phyloP scores from a whole-genome alignment of 164 flowering plant species.

The Stephania cephalantha region DNA sequence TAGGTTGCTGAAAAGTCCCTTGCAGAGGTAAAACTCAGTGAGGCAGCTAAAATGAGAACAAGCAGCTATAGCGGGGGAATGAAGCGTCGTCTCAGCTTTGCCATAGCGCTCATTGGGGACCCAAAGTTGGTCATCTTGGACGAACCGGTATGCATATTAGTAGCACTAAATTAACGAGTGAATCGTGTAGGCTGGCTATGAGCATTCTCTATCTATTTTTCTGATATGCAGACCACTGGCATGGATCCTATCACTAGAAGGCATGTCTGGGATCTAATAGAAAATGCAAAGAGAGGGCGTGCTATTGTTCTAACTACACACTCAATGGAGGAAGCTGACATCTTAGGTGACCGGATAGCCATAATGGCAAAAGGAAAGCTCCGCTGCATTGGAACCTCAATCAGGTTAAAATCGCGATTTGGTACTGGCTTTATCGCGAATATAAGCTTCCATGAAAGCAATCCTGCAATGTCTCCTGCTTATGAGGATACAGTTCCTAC shows the following conservation, averaged over 20 bases:
- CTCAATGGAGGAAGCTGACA: slow-evolving; percentile 44
- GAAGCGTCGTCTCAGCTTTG: slow-evolving; percentile 95
- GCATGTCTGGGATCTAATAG: slow-evolving; percentile 62
- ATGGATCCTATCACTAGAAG: slow-evolving; percentile 72
- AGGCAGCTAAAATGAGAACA: slow-evolving; percentile 60
- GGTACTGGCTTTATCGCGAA: slow-evolving; percentile 83
- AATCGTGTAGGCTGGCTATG: not conserved
- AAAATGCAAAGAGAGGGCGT: slow-evolving; percentile 49
- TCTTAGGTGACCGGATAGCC: slow-evolving; percentile 35
- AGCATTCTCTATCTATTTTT: not conserved
- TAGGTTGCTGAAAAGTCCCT: slow-evolving; percentile 63
- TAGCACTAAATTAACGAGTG: not conserved
- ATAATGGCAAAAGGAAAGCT: slow-evolving; percentile 31
- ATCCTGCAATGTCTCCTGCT: slow-evolving; percentile 26
- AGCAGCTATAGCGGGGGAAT: slow-evolving; percentile 92
- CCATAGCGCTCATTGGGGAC: slow-evolving; percentile 80
- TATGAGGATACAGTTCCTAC: slow-evolving; percentile 18
- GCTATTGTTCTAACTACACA: slow-evolving; percentile 66
- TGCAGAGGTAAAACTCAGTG: slow-evolving; percentile 65
- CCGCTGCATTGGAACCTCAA: slow-evolving; percentile 51
- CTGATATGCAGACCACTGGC: slow-evolving; percentile 67
- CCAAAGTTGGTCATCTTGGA: slow-evolving; percentile 61
- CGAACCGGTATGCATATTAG: slow-evolving; percentile 48
- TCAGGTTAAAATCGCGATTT: slow-evolving; percentile 83
- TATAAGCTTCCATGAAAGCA: slow-evolving; percentile 51